Conservation (phyloP, 495 filamentous ascomycete species). For the Clavariopsis aquatica region DNA sequence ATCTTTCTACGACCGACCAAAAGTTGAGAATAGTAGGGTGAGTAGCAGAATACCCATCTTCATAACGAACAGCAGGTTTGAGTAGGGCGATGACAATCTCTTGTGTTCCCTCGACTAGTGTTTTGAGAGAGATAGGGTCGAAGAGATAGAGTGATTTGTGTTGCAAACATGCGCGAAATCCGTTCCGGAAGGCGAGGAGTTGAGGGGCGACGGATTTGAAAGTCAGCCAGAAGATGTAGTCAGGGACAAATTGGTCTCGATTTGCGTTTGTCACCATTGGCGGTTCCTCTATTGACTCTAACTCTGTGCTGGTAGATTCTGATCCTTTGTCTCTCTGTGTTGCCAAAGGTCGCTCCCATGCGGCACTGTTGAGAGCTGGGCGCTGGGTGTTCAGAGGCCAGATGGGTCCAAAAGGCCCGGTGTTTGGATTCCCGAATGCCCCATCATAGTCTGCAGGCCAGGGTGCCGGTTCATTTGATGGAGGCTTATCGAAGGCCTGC, state of each 20-base stretch:
- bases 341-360: not conserved
- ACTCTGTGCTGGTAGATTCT: not conserved
- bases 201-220: conserved; percentile 74
- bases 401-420: conserved; percentile 2
- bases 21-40: conserved; percentile 74
- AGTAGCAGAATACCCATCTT: conserved; percentile 68
- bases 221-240: conserved; percentile 86
- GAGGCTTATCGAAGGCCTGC: conserved; percentile 38
- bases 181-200: conserved; percentile 74
- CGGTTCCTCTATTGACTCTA: conserved; percentile 46
- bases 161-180: conserved; percentile 78
- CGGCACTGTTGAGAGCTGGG: not conserved
- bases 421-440: not conserved
- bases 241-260: conserved; percentile 73
- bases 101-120: conserved; percentile 77
- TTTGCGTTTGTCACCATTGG: conserved; percentile 73
- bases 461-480: not conserved
- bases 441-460: conserved; percentile 5
- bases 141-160: conserved; percentile 69
- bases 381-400: not conserved
- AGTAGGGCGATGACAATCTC: conserved; percentile 74
- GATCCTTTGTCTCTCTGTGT: not conserved
- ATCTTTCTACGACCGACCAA: conserved; percentile 74
- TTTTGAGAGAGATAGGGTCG: conserved; percentile 67
- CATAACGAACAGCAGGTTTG: conserved; percentile 68